Conservation (phyloP, 192 early-diverging fungal species). For the Entomortierella parvispora region DNA sequence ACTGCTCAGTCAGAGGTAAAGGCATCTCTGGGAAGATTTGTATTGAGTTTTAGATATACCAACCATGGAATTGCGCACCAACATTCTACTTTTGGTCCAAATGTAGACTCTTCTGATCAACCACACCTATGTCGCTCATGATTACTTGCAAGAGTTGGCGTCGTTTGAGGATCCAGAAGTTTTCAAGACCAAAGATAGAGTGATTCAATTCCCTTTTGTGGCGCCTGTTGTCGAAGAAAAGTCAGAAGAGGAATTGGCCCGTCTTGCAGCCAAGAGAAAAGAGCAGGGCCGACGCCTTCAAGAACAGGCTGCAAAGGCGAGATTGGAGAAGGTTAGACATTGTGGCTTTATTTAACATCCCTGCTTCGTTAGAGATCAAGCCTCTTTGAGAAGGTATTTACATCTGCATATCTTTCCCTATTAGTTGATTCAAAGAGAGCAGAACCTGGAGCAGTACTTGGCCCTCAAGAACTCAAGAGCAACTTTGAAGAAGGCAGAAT, state of each 20-base stretch:
- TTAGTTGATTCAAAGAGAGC: slow-evolving; percentile 72
- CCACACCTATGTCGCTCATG: slow-evolving; percentile 75
- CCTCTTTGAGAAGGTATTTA: too few relatives aligned
- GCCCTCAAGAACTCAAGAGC: slow-evolving; percentile 57
- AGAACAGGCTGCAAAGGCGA: slow-evolving; percentile 82
- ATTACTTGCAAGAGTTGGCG: slow-evolving; percentile 78
- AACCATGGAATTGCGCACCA: too few relatives aligned
- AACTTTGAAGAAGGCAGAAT: slow-evolving; percentile 59
- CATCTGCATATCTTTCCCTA: background rate
- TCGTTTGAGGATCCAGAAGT: slow-evolving; percentile 68
- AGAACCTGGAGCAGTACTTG: slow-evolving; percentile 70
- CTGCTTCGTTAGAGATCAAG: background rate
- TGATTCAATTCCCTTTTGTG: slow-evolving; percentile 86
- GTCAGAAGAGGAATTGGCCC: slow-evolving; percentile 80
- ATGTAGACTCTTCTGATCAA: slow-evolving; percentile 77
- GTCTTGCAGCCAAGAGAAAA: slow-evolving; percentile 70
- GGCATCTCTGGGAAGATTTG: background rate
- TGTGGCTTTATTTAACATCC: background rate
- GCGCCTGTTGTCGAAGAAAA: slow-evolving; percentile 76
- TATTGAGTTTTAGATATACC: background rate
- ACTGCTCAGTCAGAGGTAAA: slow-evolving; percentile 74
- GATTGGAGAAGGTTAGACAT: slow-evolving; percentile 79
- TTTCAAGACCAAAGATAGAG: slow-evolving; percentile 71
- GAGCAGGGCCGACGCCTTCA: slow-evolving; percentile 80
- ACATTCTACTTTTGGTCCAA: too few relatives aligned